Percentiles rank a stretch among this genome's conserved stretches.
These are phyloP conservation scores for Paragyromitra xinjiangensis DNA, from an alignment of 495 filamentous ascomycete genomes.

Conservation along the genomic window DNA sequence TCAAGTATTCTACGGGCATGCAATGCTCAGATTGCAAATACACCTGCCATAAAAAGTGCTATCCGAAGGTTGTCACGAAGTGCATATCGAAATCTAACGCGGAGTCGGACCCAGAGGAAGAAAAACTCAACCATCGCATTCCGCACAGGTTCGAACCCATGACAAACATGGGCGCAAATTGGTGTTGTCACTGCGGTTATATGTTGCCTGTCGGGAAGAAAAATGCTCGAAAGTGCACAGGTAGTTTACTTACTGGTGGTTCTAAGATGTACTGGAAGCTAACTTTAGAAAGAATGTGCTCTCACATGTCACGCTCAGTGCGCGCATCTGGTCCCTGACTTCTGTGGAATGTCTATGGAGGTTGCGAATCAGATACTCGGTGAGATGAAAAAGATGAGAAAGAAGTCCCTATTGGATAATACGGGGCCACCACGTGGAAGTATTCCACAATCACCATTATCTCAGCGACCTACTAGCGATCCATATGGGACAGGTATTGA, in stretches of 20 bases:
- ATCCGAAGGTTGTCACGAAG: conserved; percentile 96
- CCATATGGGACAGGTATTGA: conserved; percentile 44
- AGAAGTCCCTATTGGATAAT: conserved; percentile 45
- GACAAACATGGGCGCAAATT: conserved; percentile 96
- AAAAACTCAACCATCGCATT: conserved; percentile 99
- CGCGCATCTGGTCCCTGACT: conserved; percentile 95
- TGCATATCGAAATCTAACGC: conserved; percentile 99
- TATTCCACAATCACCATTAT: conserved; percentile 41
- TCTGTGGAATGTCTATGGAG: conserved; percentile 99
- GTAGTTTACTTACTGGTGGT: conserved; percentile 62
- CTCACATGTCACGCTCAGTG: conserved; percentile 92
- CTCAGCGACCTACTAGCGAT: conserved; percentile 44
- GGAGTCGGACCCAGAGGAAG: conserved; percentile 96
- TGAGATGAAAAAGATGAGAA: conserved; percentile 55
- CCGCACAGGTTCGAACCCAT: conserved; percentile 95
- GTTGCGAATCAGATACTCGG: conserved; percentile 88
- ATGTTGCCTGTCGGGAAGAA: conserved; percentile 96
- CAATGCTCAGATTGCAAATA: conserved; percentile 99
- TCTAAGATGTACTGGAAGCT: conserved; percentile 31
- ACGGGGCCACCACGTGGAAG: conserved; percentile 24
- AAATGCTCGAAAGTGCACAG: conserved; percentile 88
- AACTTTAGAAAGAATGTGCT: conserved; percentile 74
- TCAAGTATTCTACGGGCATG: conserved; percentile 98
- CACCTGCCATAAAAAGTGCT: conserved; percentile 97
- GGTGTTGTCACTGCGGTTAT: conserved; percentile 99